Evolutionary conservation across 805 yeast genomes (phyloP).

Genomic region (Cyberlindnera maclurae): DNA sequence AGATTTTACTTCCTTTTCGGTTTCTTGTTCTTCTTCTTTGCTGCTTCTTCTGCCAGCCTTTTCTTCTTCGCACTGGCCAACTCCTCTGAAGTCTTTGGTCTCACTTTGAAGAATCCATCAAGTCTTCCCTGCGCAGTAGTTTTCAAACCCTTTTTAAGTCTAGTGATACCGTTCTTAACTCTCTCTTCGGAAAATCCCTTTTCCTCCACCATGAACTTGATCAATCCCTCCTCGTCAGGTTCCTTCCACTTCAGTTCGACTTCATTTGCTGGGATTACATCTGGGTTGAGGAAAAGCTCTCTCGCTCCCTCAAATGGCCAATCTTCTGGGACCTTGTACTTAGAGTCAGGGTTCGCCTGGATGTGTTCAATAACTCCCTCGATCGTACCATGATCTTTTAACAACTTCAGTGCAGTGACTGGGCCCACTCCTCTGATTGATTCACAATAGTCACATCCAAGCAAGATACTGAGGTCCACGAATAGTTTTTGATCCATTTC

Average conservation of each 20-base stretch:
- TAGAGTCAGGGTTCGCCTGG: constrained; percentile 41
- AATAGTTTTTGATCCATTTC: constrained; percentile 69
- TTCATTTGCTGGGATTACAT: constrained; percentile 54
- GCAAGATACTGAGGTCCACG: constrained; percentile 82
- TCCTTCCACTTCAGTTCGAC: constrained; percentile 77
- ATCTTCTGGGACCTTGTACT: constrained; percentile 82
- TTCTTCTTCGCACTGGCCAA: constrained; percentile 25
- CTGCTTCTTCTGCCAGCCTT: constrained; percentile 23
- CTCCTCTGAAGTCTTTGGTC: constrained; percentile 43
- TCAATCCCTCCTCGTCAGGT: constrained; percentile 80
- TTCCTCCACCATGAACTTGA: constrained; percentile 75
- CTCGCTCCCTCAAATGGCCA: constrained; percentile 93
- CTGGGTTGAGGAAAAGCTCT: constrained; percentile 76
- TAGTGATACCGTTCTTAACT: constrained; percentile 78
- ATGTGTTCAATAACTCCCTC: constrained; percentile 71
- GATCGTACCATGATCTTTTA: constrained; percentile 68
- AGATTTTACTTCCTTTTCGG: constrained; percentile 12
- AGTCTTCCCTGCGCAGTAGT: constrained; percentile 85
- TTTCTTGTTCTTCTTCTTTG: constrained; percentile 22
- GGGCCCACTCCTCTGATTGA: constrained; percentile 96
- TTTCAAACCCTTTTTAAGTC: constrained; percentile 76
- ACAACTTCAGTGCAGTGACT: constrained; percentile 82
- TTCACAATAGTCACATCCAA: constrained; percentile 97
- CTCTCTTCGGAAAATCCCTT: constrained; percentile 94
- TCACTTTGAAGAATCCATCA: constrained; percentile 83